Evolutionary conservation across 73 alveolate species (phyloP), one percentile per base, ranked within the genome.

Genomic region (Stentor roeselii): DNA sequence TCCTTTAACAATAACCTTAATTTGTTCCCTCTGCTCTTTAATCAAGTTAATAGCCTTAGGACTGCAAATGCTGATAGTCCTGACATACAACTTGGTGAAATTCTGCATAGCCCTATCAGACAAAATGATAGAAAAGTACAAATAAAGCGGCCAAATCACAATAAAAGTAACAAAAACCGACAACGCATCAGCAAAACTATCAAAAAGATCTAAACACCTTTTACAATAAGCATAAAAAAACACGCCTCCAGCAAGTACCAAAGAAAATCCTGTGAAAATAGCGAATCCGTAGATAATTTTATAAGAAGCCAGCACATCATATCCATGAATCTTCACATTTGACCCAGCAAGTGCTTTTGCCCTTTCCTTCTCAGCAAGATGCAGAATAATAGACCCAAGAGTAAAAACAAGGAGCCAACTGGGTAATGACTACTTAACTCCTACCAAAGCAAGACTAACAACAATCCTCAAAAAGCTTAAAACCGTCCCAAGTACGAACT

Each of bases 361-460:
- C 78, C 97, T 90, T 42, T 90, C 97, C 61, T 88, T 91, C 42
- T 93, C 97, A 3, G 97, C 97, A 37, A 86, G 82, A 59, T 60
- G 58, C 31, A 82, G 60, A 32, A 91, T 42, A 1, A 92, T 78
- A 31, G 91, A 34, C 0, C 95, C 95, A 31, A 93, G 83, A 34
- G 96, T 96, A 0, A 80, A 76, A 30, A 88, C 91, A 84, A 92
- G 86, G 37, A 95, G 58, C 11, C 86, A 75, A 3, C 97, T 97
- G 21, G 99, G 97, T 42, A 92, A 82, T 2, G 96, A 93, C 41
- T n/a, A n/a, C n/a, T n/a, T n/a, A n/a, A n/a, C n/a, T n/a, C n/a
- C n/a, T n/a, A n/a, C n/a, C n/a, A 86, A 59, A 36, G 58, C 15
- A 3, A 86, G 82, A 31, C 87, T 40, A 32, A 86, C 59, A 30